Evolutionary conservation across 116 monocot species (phyloP), one percentile per base, ranked within the genome.

Genomic region (Papilionanthe hybrid): DNA sequence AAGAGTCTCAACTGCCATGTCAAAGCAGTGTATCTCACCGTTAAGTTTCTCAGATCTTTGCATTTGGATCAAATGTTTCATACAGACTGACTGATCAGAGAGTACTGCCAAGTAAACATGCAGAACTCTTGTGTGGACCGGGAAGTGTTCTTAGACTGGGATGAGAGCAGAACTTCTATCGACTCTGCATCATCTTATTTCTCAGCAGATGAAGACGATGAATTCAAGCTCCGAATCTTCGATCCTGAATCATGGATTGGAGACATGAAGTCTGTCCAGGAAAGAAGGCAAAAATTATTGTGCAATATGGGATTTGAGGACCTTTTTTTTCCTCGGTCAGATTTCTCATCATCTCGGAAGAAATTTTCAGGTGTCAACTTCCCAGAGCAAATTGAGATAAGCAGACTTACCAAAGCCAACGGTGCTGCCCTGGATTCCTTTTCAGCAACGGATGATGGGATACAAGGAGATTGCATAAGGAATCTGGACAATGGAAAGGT

Each of bases 211-310:
- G 88, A 85, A 66, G 67, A 68, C 47, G 47, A 60, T 69, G 84
- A 84, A n/a, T 67, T 25, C 37, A 82, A 65, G 37, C 29, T 53
- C 15, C 67, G 41, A 9, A 79, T 42, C 37, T 77, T 84, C 66
- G 73, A 81, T 7, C 81, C 90, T 43, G 85, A 87, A 3, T 69
- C 89, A 72, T 91, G 90, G 91, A 86, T 81, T 17, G 81, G 60
- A 13, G 88, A 88, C 68, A 75, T 78, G 55, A 86, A 67, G 57
- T 93, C 90, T 71, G 83, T 93, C 27, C 82, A 84, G 29, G 96
- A 91, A 78, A 84, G 96, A 42, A 78, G 93, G 17, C 66, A 82
- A 3, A 88, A 42, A n/a, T 96, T 96, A 79, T 87, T 93, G 2
- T 67, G 43, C 15, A 50, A 71, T 19, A 86, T 93, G 87, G 91